A percentile compares a stretch with the other conserved stretches of the same genome.
These are phyloP conservation scores for Clitoria ternatea DNA, from an alignment of 306 rosid species.

Conservation along the genomic window DNA sequence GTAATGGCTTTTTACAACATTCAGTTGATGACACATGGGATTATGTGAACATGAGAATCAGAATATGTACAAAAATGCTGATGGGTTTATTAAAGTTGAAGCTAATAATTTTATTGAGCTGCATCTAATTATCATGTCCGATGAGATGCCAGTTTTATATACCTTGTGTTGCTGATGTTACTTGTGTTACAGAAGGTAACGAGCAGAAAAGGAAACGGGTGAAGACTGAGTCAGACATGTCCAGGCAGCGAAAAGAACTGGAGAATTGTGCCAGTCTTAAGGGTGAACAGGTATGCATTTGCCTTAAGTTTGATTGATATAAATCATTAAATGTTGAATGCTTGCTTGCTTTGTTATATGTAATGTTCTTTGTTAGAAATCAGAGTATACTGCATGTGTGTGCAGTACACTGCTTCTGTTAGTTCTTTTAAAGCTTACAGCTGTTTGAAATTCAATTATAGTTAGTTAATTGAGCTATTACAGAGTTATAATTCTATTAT, in stretches of 20 bases:
- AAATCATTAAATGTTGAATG: background rate
- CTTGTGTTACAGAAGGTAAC: slow-evolving; percentile 68
- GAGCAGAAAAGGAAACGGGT: slow-evolving; percentile 84
- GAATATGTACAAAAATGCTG: slow-evolving; percentile 6
- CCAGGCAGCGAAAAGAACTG: slow-evolving; percentile 72
- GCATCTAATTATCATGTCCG: background rate
- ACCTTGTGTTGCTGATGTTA: slow-evolving; percentile 29
- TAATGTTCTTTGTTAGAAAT: background rate
- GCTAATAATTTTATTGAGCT: background rate
- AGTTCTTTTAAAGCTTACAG: background rate
- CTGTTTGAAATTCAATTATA: background rate
- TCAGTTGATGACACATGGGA: slow-evolving; percentile 21
- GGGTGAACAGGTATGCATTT: slow-evolving; percentile 77
- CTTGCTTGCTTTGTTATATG: background rate
- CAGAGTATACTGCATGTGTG: background rate
- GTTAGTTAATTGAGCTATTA: background rate
- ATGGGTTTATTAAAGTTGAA: background rate
- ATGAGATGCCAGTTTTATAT: slow-evolving; percentile 11
- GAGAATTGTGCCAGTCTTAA: slow-evolving; percentile 74
- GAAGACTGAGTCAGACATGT: slow-evolving; percentile 74
- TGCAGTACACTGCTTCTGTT: slow-evolving; percentile 1
- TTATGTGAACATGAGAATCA: background rate
- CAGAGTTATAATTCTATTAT: background rate
- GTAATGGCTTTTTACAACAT: slow-evolving; percentile 13
- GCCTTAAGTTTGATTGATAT: background rate